Evolutionary conservation across 2,329 filamentous ascomycete species (phyloP), one percentile per base, ranked within the genome.

Genomic region (Elsinoe australis): DNA sequence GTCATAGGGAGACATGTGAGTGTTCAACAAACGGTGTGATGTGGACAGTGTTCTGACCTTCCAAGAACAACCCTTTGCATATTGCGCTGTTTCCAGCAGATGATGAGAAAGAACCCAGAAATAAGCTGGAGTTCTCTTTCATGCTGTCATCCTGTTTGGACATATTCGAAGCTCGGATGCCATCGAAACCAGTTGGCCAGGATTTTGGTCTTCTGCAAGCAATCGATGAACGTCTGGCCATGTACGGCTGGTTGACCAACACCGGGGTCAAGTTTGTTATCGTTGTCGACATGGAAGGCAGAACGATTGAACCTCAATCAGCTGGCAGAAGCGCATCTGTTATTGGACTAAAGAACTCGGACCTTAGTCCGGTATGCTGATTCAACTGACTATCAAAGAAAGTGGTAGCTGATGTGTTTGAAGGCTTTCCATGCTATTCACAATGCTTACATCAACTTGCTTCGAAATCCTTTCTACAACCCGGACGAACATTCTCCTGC

Each of bases 171-270:
- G 79, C 89, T 52, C 87, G 88, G 50, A 76, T 86, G 55, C 83
- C 83, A 47, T 76, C 80, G 59, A 83, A 84, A 59, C 78, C 76
- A 17, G 70, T 78, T 51, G 85, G 87, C 44, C 88, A 92, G 58
- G 90, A 96, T 64, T 83, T 92, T 56, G 90, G 92, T 22, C 78
- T 96, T 9, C 76, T 98, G 44, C 90, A 96, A 69, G 88, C 89
- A 51, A 76, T 96, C 51, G 92, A 96, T 70, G 90, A 98, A 69
- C 79, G 89, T 19, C 76, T 96, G 38, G 88, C 89, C 28, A 85
- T 88, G 56, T 98, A 96, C 70, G 92, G 92, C 59, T 95, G 87
- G 80, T 79, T 96, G 67, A 95, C 92, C 49, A 96, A 95, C 67
- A 96, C 92, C 19, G 88, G 88, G 32, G 80, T 95, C 54, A 89